Evolutionary conservation across 1,139 yeast species (phyloP), one percentile per base, ranked within the genome.

Genomic region (Debaryomyces nepalensis): DNA sequence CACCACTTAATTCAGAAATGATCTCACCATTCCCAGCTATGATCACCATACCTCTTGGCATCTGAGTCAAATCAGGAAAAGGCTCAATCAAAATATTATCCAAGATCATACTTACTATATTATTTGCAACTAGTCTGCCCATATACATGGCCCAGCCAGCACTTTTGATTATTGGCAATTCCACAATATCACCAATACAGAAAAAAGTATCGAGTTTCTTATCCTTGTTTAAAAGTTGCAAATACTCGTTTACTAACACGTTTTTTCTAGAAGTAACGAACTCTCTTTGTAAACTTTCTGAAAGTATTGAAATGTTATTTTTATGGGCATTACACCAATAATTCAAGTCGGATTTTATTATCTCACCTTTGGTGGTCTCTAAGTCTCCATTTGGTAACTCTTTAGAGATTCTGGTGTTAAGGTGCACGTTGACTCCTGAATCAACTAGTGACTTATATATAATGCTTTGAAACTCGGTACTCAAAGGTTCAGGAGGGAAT

Each of bases 81-180:
- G 68, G 63, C 48, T 72, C 76, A 19, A 64, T 61, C 35, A 71
- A 51, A 34, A 54, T 48, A 12, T 54, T 54, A 18, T 68, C 68
- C 39, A 65, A 55, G 10, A 34, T 34, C 27, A 26, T 22, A 16
- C 26, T 15, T 7, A 27, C 56, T 27, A 72, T 53, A 43, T 73
- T 73, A 46, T 68, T 66, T n/a, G 77, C 75, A 10, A 61, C 65
- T 48, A 63, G 48, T 38, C 75, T 51, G 2, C 77, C 78, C 67
- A 68, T 69, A 48, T 67, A 71, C 57, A 70, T 61, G 4, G 77
- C 77, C 77, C 77, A 73, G 0, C 78, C 77, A 1, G 77, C 77
- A 36, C 72, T 66, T 52, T 73, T 73, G 42, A 73, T 68, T 36
- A 71, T 67, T 18, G 72, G 68, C 21, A 66, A 50, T 32, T 70